These are phyloP conservation scores for Picochlorum sp. DNA, from an alignment of 139 green algal species.

Conservation along the genomic window DNA sequence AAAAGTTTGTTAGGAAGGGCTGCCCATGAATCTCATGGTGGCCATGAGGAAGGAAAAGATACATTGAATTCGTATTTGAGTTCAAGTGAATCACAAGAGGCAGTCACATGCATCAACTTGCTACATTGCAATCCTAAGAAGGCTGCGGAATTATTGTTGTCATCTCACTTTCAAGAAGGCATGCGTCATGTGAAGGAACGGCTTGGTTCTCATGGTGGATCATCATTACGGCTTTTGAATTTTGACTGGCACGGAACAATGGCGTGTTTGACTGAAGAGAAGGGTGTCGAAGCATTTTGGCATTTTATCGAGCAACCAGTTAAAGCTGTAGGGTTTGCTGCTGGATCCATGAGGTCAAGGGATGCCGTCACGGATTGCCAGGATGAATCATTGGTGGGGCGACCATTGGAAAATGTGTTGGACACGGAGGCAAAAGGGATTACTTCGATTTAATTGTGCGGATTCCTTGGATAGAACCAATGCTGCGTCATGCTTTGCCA, in stretches of 20 bases:
- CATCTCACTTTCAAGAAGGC: conserved; percentile 61
- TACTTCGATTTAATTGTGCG: conserved; percentile 94
- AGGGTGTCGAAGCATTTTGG: conserved; percentile 88
- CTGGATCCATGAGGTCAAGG: conserved; percentile 3
- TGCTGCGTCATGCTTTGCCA: conserved; percentile 85
- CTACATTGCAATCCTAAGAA: conserved; percentile 68
- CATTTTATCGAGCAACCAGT: conserved; percentile 43
- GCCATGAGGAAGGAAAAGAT: not conserved
- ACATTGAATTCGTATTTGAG: not conserved
- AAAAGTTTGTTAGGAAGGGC: conserved; percentile 66
- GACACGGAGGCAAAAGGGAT: conserved; percentile 45
- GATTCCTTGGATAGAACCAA: conserved; percentile 98
- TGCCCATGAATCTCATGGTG: conserved; percentile 15
- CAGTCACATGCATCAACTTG: conserved; percentile 88
- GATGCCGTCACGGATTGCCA: not conserved
- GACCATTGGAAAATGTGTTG: conserved; percentile 42
- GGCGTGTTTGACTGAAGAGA: conserved; percentile 72
- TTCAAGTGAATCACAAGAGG: conserved; percentile 9
- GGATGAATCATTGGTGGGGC: conserved; percentile 15
- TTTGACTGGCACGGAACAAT: conserved; percentile 97
- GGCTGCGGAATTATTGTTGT: conserved; percentile 57
- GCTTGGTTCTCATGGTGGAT: conserved; percentile 4
- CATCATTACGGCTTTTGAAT: conserved; percentile 39
- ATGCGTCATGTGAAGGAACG: conserved; percentile 42
- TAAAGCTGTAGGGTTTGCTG: conserved; percentile 17